phyloP scores from a whole-genome alignment of 257 asterid species.

The Solanum piurae region DNA sequence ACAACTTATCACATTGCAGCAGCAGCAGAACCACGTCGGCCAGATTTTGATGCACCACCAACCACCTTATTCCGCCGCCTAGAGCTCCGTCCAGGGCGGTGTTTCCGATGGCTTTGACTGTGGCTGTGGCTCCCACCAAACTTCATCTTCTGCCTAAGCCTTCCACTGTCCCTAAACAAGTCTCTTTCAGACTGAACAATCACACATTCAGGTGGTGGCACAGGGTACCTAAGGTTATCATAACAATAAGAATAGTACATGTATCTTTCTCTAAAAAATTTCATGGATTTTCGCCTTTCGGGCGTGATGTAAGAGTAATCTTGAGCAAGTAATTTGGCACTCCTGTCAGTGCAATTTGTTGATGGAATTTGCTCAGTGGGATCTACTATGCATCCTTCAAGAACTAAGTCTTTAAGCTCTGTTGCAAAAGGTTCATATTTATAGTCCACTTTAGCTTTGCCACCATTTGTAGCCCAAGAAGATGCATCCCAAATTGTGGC shows the following conservation, averaged over 20 bases:
- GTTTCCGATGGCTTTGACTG: slow-evolving; percentile 24
- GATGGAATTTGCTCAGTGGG: slow-evolving; percentile 65
- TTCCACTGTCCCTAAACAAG: slow-evolving; percentile 40
- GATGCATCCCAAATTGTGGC: slow-evolving; percentile 99
- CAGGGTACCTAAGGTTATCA: slow-evolving; percentile 57
- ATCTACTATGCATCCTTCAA: slow-evolving; percentile 71
- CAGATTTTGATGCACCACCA: slow-evolving; percentile 4
- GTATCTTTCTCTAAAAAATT: slow-evolving; percentile 44
- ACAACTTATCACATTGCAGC: slow-evolving; percentile 10
- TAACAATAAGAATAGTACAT: slow-evolving; percentile 81
- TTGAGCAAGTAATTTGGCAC: slow-evolving; percentile 11
- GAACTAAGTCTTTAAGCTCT: slow-evolving; percentile 53
- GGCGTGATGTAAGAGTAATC: slow-evolving; percentile 32
- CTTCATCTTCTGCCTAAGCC: slow-evolving; percentile 47
- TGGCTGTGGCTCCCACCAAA: slow-evolving; percentile 39
- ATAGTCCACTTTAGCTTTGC: slow-evolving; percentile 69
- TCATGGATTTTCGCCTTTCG: slow-evolving; percentile 39
- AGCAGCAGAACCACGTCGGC: not conserved
- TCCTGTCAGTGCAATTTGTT: slow-evolving; percentile 49
- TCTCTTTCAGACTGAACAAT: slow-evolving; percentile 46
- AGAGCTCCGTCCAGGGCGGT: slow-evolving; percentile 24
- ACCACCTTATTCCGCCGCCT: slow-evolving; percentile 10
- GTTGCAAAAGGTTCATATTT: slow-evolving; percentile 57
- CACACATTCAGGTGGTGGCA: slow-evolving; percentile 69
- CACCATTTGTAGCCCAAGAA: slow-evolving; percentile 88